A percentile compares a stretch with the other conserved stretches of the same genome.
Conservation (phyloP, 2,329 filamentous ascomycete species). For the Aschersonia sp. region DNA sequence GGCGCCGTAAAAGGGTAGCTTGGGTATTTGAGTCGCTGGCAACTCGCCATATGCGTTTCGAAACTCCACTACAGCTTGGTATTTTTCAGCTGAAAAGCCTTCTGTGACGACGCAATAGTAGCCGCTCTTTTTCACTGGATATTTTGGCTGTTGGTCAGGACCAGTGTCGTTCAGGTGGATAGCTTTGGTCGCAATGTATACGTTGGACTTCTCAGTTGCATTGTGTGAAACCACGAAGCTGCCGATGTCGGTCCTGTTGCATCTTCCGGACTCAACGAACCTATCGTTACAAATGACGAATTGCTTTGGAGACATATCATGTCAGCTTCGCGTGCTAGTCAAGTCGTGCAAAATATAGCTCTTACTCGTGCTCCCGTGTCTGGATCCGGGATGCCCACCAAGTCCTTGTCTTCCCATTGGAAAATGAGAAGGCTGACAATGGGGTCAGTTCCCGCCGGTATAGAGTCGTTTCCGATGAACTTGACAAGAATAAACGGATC, state of each 20-base stretch:
- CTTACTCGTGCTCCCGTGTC: constrained; percentile 31
- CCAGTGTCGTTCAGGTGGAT: constrained; percentile 65
- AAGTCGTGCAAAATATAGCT: background rate
- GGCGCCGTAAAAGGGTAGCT: constrained; percentile 91
- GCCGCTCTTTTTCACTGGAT: constrained; percentile 75
- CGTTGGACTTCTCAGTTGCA: constrained; percentile 55
- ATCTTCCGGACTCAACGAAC: constrained; percentile 53
- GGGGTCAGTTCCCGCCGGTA: constrained; percentile 47
- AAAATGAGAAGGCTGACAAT: constrained; percentile 79
- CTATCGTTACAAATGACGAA: constrained; percentile 58
- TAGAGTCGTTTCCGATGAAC: constrained; percentile 45
- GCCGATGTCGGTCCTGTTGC: constrained; percentile 64
- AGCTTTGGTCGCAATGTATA: constrained; percentile 62
- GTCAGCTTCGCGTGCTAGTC: background rate
- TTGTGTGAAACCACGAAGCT: constrained; percentile 72
- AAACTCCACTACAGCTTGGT: constrained; percentile 75
- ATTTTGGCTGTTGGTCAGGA: constrained; percentile 45
- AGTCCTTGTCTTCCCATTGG: constrained; percentile 75
- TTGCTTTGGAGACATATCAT: constrained; percentile 12
- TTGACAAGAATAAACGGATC: constrained; percentile 83
- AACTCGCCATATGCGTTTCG: constrained; percentile 94
- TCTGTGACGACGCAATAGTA: constrained; percentile 89
- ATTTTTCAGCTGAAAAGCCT: constrained; percentile 52
- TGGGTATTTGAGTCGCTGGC: constrained; percentile 87
- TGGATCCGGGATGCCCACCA: constrained; percentile 56